Percentiles rank a stretch among this genome's conserved stretches.
Evolutionary conservation across 768 basidiomycete species (phyloP).

Genomic region (Pulveroboletus sp.): DNA sequence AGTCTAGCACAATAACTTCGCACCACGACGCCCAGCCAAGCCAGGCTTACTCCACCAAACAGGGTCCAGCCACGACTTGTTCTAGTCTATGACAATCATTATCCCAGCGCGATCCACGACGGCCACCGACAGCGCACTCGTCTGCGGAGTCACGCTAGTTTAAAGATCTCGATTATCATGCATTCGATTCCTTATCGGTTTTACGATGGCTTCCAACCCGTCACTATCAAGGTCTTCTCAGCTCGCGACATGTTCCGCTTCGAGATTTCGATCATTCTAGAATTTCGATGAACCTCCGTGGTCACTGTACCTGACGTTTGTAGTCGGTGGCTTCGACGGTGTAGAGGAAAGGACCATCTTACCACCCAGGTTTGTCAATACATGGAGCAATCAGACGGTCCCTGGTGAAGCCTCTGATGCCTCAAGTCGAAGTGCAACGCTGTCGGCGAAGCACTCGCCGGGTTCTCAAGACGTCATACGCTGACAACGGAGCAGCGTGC

Average conservation of each 20-base stretch:
- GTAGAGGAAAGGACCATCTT: background rate
- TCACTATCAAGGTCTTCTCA: constrained; percentile 5
- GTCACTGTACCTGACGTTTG: background rate
- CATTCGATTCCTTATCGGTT: background rate
- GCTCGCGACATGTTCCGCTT: constrained; percentile 5
- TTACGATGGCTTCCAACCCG: background rate
- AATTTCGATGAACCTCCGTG: background rate
- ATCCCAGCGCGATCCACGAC: constrained; percentile 16
- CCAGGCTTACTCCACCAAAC: background rate
- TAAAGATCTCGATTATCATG: background rate
- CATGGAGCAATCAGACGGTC: background rate
- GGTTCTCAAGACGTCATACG: background rate
- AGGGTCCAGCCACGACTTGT: background rate
- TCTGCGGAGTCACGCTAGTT: constrained; percentile 8
- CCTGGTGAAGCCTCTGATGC: background rate
- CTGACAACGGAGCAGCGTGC: constrained; percentile 7
- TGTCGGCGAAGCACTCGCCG: background rate
- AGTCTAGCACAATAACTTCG: constrained; percentile 13
- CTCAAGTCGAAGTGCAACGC: constrained; percentile 2
- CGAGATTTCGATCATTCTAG: background rate
- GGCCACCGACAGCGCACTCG: constrained; percentile 9
- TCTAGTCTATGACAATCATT: background rate
- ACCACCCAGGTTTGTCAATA: background rate
- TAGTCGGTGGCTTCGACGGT: background rate
- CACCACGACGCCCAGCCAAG: constrained; percentile 9